These are phyloP conservation scores for Mycosphaerella arachidis DNA, from an alignment of 2,329 filamentous ascomycete species.

Conservation along the genomic window DNA sequence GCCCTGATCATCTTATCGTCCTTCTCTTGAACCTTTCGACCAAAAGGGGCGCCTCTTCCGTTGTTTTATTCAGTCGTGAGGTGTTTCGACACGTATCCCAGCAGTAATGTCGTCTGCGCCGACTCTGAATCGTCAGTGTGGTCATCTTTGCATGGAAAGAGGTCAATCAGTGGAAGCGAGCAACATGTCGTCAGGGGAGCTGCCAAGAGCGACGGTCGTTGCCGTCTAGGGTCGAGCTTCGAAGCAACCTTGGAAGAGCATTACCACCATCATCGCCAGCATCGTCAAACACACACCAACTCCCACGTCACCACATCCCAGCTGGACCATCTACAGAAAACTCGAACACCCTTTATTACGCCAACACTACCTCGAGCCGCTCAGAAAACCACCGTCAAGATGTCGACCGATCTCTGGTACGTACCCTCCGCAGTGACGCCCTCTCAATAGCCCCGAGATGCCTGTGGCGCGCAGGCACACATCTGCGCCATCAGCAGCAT, in stretches of 20 bases:
- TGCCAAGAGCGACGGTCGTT: no score
- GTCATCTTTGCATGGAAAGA: neutral
- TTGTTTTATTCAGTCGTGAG: neutral
- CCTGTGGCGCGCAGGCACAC: neutral
- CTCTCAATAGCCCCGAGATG: conserved; percentile 1
- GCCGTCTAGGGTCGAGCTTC: no score
- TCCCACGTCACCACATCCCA: neutral
- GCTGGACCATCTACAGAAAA: neutral
- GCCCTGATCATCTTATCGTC: neutral
- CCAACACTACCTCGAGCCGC: conserved; percentile 1
- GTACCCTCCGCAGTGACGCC: conserved; percentile 44
- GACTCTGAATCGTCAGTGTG: neutral
- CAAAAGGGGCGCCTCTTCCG: neutral
- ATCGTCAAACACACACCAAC: neutral
- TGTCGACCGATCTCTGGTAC: conserved; percentile 77
- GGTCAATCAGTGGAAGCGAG: no score
- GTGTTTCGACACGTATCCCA: neutral
- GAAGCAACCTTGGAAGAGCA: no score
- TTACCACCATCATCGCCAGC: neutral
- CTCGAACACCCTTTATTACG: neutral
- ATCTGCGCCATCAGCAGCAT: neutral
- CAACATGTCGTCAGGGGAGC: no score
- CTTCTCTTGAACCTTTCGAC: neutral
- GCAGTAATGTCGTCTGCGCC: neutral
- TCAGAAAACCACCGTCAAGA: conserved; percentile 45